Conservation (phyloP, 257 asterid genomes). For the Nicotiana paniculata region DNA sequence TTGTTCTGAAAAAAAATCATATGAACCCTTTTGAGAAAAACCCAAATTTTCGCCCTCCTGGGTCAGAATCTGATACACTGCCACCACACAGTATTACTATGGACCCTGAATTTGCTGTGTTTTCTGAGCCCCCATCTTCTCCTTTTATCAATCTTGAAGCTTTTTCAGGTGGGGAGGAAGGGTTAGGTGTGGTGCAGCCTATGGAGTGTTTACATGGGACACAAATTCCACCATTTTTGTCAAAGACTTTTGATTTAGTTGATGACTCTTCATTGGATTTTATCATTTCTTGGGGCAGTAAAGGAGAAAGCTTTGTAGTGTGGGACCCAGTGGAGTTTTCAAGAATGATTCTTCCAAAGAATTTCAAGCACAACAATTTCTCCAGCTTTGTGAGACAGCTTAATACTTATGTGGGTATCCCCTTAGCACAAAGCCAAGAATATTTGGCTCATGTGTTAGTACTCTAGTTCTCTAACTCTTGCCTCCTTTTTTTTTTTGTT, state of each 20-base stretch:
- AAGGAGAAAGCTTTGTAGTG: slow-evolving; percentile 70
- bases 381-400: slow-evolving; percentile 97
- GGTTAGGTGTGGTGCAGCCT: slow-evolving; percentile 43
- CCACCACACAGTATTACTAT: not conserved
- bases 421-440: slow-evolving; percentile 16
- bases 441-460: slow-evolving; percentile 16
- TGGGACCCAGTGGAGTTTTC: slow-evolving; percentile 74
- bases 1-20: not conserved
- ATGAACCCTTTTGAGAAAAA: slow-evolving; percentile 35
- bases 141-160: slow-evolving; percentile 28
- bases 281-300: slow-evolving; percentile 59
- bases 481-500: not conserved
- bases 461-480: slow-evolving; percentile 5
- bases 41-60: not conserved
- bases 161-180: slow-evolving; percentile 11
- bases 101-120: not conserved
- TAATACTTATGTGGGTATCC: slow-evolving; percentile 84
- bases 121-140: slow-evolving; percentile 3
- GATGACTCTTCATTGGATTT: slow-evolving; percentile 59
- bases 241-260: slow-evolving; percentile 75
- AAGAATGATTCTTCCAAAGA: slow-evolving; percentile 49
- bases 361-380: slow-evolving; percentile 89
- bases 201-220: slow-evolving; percentile 45
- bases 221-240: slow-evolving; percentile 66
- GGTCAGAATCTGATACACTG: too few relatives aligned